These are phyloP conservation scores for Cercospora sp. DNA, from an alignment of 2,329 filamentous ascomycete genomes.

Conservation along the genomic window DNA sequence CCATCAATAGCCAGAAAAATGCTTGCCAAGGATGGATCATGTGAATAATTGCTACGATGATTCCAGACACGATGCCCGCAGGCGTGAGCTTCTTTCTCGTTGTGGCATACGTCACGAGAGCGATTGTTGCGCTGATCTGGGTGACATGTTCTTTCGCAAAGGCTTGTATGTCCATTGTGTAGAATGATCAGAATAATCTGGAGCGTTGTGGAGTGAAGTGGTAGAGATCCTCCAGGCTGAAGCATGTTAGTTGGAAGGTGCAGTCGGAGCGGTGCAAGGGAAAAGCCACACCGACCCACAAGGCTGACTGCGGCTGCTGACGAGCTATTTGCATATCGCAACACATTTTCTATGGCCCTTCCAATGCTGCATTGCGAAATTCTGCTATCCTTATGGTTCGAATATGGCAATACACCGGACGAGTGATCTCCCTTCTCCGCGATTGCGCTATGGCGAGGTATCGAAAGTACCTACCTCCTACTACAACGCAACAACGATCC, in stretches of 20 bases:
- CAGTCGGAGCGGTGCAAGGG: background rate
- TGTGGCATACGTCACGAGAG: slow-evolving; percentile 56
- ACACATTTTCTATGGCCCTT: background rate
- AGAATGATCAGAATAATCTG: background rate
- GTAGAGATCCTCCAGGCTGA: background rate
- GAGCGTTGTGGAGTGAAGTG: background rate
- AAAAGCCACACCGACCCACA: background rate
- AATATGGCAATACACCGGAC: background rate
- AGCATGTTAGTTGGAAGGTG: background rate
- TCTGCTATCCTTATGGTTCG: background rate
- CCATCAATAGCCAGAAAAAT: slow-evolving; percentile 78
- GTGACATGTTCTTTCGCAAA: slow-evolving; percentile 30
- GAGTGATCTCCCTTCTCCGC: background rate
- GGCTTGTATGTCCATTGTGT: slow-evolving; percentile 27
- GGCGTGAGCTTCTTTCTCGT: slow-evolving; percentile 62
- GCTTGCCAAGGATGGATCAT: slow-evolving; percentile 90
- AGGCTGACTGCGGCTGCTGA: background rate
- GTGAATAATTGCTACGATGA: slow-evolving; percentile 73
- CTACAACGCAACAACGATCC: background rate
- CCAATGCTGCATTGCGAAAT: background rate
- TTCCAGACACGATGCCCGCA: slow-evolving; percentile 69
- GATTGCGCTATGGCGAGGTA: background rate
- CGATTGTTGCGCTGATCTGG: slow-evolving; percentile 36
- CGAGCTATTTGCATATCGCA: background rate
- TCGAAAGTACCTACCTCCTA: no score